phyloP scores from a whole-genome alignment of 305 asterid genomes.

The Fraxinus nigra region DNA sequence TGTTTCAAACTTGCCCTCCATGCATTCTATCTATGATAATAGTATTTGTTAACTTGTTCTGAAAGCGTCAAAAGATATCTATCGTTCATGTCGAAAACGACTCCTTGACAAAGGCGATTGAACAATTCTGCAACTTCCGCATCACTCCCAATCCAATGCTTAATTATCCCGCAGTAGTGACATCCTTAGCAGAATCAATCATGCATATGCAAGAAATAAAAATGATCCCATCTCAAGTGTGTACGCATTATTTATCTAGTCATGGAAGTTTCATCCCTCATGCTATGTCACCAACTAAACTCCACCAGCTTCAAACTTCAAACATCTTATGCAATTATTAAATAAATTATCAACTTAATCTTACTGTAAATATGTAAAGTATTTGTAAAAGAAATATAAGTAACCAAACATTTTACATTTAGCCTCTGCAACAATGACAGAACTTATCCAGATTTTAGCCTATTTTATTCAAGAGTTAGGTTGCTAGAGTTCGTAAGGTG shows the following conservation, averaged over 20 bases:
- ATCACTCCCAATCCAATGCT: slow-evolving; percentile 87
- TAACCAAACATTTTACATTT: background rate
- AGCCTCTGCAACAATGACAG: background rate
- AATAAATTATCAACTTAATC: background rate
- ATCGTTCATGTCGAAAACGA: slow-evolving; percentile 71
- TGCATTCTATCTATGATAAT: slow-evolving; percentile 72
- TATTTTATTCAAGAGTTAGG: background rate
- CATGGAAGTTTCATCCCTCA: background rate
- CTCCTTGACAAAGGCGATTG: slow-evolving; percentile 70
- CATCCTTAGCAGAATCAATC: slow-evolving; percentile 74
- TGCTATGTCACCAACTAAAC: background rate
- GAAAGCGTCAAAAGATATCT: slow-evolving; percentile 67
- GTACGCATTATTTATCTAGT: background rate
- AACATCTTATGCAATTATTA: background rate
- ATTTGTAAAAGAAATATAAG: background rate
- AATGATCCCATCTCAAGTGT: background rate
- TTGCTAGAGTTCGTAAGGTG: background rate
- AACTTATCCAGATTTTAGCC: background rate
- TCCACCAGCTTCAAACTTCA: background rate
- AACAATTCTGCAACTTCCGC: slow-evolving; percentile 78
- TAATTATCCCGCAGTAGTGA: slow-evolving; percentile 73
- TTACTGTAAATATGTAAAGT: background rate
- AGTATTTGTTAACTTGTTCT: slow-evolving; percentile 63
- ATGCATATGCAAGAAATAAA: slow-evolving; percentile 20
- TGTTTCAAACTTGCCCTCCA: slow-evolving; percentile 76